phyloP scores from a whole-genome alignment of 768 basidiomycete species.

The Mycena galericulata region DNA sequence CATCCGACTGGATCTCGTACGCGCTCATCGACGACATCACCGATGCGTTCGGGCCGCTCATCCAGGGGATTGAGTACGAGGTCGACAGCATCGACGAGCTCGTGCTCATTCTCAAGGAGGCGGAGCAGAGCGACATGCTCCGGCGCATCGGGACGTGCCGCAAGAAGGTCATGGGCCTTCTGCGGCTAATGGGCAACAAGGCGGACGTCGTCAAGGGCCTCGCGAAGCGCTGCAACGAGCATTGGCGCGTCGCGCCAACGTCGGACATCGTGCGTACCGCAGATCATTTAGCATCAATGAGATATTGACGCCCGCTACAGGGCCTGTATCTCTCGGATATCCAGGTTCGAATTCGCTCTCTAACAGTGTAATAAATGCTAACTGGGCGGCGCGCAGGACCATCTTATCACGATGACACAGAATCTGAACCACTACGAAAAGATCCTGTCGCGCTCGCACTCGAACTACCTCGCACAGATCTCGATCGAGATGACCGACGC shows the following conservation, averaged over 20 bases:
- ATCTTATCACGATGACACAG: slow-evolving; percentile 99
- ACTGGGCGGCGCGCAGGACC: slow-evolving; percentile 62
- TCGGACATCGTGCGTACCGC: slow-evolving; percentile 84
- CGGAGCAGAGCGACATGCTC: slow-evolving; percentile 98
- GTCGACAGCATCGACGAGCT: slow-evolving; percentile 99
- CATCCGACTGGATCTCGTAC: slow-evolving; percentile 99
- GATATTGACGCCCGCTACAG: slow-evolving; percentile 50
- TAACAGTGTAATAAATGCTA: background rate
- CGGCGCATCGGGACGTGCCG: slow-evolving; percentile 96
- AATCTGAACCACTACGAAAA: slow-evolving; percentile 99
- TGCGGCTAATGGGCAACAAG: slow-evolving; percentile 98
- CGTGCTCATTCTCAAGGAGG: slow-evolving; percentile 94
- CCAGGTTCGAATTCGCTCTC: slow-evolving; percentile 54
- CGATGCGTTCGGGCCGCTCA: slow-evolving; percentile 97
- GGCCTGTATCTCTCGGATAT: slow-evolving; percentile 97
- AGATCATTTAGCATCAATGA: background rate
- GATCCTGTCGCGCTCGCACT: slow-evolving; percentile 97
- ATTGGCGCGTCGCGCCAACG: slow-evolving; percentile 98
- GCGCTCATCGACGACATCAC: slow-evolving; percentile 99
- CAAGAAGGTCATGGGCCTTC: slow-evolving; percentile 98
- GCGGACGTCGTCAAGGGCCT: slow-evolving; percentile 99
- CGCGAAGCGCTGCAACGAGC: slow-evolving; percentile 98
- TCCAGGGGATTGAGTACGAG: slow-evolving; percentile 99
- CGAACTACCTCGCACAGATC: slow-evolving; percentile 99
- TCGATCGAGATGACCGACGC: slow-evolving; percentile 99